Conservation (phyloP, 371 early-diverging fungal genomes). For the Saksenaea vasiformis region DNA sequence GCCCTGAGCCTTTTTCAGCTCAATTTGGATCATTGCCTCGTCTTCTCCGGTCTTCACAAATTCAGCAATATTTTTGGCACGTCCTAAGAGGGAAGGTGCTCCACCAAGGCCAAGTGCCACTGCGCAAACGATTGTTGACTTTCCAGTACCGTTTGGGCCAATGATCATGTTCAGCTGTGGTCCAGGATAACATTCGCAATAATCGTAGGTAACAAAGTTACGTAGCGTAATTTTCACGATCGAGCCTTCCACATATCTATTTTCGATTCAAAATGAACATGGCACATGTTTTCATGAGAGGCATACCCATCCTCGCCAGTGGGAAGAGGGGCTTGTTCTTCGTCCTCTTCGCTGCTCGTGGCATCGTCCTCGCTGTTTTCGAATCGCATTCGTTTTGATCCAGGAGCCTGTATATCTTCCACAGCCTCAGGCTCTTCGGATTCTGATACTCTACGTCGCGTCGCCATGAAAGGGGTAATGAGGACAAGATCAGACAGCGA, state of each 20-base stretch:
- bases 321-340: not conserved
- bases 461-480: not conserved
- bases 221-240: conserved; percentile 79
- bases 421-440: not conserved
- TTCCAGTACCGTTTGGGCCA: conserved; percentile 99
- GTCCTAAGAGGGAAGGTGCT: conserved; percentile 77
- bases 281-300: not conserved
- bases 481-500: too few relatives aligned
- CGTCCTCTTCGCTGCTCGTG: conserved; percentile 3
- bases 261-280: not conserved
- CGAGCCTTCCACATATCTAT: conserved; percentile 69
- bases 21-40: conserved; percentile 79
- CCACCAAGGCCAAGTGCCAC: conserved; percentile 97
- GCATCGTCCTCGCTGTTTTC: not conserved
- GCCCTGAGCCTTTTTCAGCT: conserved; percentile 57
- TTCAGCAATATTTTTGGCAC: conserved; percentile 86
- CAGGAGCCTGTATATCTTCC: not conserved
- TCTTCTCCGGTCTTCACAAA: conserved; percentile 91
- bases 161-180: conserved; percentile 97
- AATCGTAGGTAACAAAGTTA: conserved; percentile 94
- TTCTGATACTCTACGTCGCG: not conserved
- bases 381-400: not conserved
- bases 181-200: conserved; percentile 83
- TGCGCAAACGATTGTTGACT: conserved; percentile 97
- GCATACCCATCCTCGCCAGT: conserved; percentile 5